Conservation (phyloP, 495 filamentous ascomycete genomes). For the Staphylotrichum longicolle region DNA sequence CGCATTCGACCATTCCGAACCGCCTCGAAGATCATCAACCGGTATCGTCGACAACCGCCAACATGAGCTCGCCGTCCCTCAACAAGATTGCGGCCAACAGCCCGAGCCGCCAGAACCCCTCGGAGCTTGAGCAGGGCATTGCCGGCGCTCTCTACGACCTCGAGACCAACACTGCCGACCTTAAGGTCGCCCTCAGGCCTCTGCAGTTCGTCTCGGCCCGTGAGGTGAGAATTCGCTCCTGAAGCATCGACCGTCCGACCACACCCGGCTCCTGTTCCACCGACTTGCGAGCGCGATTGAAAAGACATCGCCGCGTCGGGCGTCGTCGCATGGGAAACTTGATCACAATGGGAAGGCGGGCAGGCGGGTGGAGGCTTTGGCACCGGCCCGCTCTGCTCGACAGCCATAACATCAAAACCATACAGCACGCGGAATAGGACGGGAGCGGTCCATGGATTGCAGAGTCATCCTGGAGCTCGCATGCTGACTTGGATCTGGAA, state of each 20-base stretch:
- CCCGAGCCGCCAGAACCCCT: slow-evolving; percentile 87
- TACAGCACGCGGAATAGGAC: slow-evolving; percentile 58
- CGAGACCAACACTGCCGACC: slow-evolving; percentile 95
- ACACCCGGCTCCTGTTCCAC: slow-evolving; percentile 42
- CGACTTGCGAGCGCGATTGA: slow-evolving; percentile 20
- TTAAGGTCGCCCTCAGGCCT: slow-evolving; percentile 87
- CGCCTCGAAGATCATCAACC: slow-evolving; percentile 22
- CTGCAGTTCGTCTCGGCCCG: slow-evolving; percentile 96
- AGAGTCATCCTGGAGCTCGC: slow-evolving; percentile 56
- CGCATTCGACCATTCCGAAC: slow-evolving; percentile 6
- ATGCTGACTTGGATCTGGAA: slow-evolving; percentile 63
- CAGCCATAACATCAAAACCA: slow-evolving; percentile 34
- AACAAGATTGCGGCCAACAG: slow-evolving; percentile 98
- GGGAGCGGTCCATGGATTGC: slow-evolving; percentile 65
- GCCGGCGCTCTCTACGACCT: slow-evolving; percentile 94
- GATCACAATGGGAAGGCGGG: slow-evolving; percentile 35
- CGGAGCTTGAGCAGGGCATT: slow-evolving; percentile 91
- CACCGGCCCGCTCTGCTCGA: slow-evolving; percentile 17
- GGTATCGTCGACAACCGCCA: slow-evolving; percentile 41
- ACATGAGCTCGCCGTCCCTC: slow-evolving; percentile 60
- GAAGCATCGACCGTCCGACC: slow-evolving; percentile 25
- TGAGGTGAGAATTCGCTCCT: slow-evolving; percentile 75
- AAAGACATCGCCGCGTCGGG: slow-evolving; percentile 27
- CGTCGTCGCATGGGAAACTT: slow-evolving; percentile 34
- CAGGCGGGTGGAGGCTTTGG: slow-evolving; percentile 21